Percentiles rank a stretch among this genome's conserved stretches.
These are phyloP conservation scores for Lipomyces kockii DNA, from an alignment of 805 yeast species.

Conservation along the genomic window DNA sequence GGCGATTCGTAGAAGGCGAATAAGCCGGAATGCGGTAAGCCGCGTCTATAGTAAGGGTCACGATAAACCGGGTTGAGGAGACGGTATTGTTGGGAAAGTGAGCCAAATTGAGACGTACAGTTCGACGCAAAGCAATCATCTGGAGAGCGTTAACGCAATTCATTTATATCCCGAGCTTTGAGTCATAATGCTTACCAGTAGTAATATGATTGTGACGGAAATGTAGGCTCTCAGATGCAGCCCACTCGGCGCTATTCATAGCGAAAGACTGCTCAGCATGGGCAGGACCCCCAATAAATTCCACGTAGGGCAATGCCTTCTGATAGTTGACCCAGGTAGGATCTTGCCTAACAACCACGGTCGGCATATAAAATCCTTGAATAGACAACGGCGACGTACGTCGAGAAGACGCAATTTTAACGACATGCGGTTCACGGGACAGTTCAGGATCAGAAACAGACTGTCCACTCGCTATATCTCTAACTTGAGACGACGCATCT, in stretches of 20 bases:
- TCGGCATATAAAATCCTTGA: constrained; percentile 24
- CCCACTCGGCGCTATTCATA: constrained; percentile 21
- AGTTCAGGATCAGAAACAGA: constrained; percentile 4
- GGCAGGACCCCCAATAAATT: constrained; percentile 32
- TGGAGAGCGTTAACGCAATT: background rate
- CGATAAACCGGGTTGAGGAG: constrained; percentile 24
- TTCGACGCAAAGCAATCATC: constrained; percentile 10
- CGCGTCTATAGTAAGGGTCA: constrained; percentile 24
- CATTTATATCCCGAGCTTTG: background rate
- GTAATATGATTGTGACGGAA: constrained; percentile 32
- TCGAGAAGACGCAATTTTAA: constrained; percentile 28
- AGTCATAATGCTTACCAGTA: constrained; percentile 6
- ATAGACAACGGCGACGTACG: constrained; percentile 26
- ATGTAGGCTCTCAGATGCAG: constrained; percentile 27
- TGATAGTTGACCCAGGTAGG: constrained; percentile 18
- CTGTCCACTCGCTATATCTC: background rate
- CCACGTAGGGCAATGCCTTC: constrained; percentile 28
- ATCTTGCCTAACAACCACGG: constrained; percentile 27
- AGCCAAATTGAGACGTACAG: constrained; percentile 7
- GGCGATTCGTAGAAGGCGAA: constrained; percentile 20
- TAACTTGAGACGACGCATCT: background rate
- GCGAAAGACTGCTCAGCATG: constrained; percentile 16
- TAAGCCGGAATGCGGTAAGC: constrained; percentile 28
- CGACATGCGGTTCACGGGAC: constrained; percentile 27
- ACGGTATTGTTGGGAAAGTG: constrained; percentile 26